phyloP scores from a whole-genome alignment of 2,329 filamentous ascomycete species.

The Pseudopithomyces chartarum region DNA sequence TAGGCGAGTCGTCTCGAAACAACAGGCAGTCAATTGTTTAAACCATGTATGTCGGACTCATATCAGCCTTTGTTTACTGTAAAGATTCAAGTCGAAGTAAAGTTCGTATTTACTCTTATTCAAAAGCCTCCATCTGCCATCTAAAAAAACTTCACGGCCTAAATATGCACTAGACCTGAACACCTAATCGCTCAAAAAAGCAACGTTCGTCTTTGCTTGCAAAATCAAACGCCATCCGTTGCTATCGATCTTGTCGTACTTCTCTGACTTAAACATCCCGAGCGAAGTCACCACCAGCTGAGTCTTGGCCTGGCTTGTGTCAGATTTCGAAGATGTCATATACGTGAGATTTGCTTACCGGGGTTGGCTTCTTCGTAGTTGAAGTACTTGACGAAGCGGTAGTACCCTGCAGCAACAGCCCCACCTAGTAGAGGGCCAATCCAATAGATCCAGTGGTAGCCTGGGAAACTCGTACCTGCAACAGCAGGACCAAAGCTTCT shows the following conservation, averaged over 20 bases:
- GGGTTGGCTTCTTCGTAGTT: constrained; percentile 39
- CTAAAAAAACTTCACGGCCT: neutral
- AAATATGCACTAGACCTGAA: neutral
- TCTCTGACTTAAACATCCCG: too few species aligned
- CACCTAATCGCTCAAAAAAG: too few species aligned
- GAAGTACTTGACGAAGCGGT: constrained; percentile 49
- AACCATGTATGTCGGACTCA: neutral
- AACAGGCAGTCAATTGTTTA: neutral
- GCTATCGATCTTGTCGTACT: too few species aligned
- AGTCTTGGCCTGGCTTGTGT: neutral
- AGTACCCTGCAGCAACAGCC: constrained; percentile 54
- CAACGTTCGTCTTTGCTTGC: too few species aligned
- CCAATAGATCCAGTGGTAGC: constrained; percentile 54
- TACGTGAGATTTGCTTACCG: constrained; percentile 22
- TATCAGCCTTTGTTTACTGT: neutral
- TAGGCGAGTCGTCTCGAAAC: neutral
- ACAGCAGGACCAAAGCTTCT: constrained; percentile 53
- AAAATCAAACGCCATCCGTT: too few species aligned
- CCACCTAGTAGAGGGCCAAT: constrained; percentile 48
- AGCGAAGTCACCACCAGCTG: neutral
- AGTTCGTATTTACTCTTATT: too few species aligned
- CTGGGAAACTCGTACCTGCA: constrained; percentile 40
- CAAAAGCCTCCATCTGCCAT: neutral
- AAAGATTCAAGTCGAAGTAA: too few species aligned
- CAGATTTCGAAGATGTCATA: neutral